Evolutionary conservation across 148 eudicot genomes (phyloP).

Genomic region (Arctostaphylos glauca): DNA sequence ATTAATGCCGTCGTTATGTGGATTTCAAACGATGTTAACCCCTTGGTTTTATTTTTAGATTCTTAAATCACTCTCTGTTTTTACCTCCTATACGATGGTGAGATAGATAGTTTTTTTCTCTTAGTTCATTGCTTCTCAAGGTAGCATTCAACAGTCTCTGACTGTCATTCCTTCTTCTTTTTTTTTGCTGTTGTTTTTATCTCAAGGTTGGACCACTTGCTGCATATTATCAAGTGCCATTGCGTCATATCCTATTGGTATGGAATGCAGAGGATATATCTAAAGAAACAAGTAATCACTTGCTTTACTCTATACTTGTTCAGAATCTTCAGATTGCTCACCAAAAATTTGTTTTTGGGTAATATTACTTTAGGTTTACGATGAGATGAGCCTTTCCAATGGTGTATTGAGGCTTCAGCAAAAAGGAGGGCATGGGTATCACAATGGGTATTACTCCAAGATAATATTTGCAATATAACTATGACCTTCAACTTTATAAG

Average conservation of each 20-base stretch:
- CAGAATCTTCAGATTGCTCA: neutral
- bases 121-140: neutral
- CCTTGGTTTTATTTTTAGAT: neutral
- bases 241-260: slow-evolving; percentile 14
- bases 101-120: neutral
- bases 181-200: neutral
- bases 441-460: slow-evolving; percentile 66
- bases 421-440: slow-evolving; percentile 95
- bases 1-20: neutral
- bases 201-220: slow-evolving; percentile 17
- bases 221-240: slow-evolving; percentile 15
- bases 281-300: neutral
- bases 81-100: neutral
- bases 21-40: neutral
- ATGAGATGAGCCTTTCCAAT: slow-evolving; percentile 97
- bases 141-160: neutral
- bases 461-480: neutral
- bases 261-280: neutral
- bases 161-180: neutral
- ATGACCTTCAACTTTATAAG: neutral
- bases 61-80: neutral
- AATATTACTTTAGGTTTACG: slow-evolving; percentile 51
- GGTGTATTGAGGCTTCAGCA: slow-evolving; percentile 95
- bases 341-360: neutral
- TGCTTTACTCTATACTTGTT: neutral